Evolutionary conservation across 768 basidiomycete genomes (phyloP).

Genomic region (Polyporus arcularius): DNA sequence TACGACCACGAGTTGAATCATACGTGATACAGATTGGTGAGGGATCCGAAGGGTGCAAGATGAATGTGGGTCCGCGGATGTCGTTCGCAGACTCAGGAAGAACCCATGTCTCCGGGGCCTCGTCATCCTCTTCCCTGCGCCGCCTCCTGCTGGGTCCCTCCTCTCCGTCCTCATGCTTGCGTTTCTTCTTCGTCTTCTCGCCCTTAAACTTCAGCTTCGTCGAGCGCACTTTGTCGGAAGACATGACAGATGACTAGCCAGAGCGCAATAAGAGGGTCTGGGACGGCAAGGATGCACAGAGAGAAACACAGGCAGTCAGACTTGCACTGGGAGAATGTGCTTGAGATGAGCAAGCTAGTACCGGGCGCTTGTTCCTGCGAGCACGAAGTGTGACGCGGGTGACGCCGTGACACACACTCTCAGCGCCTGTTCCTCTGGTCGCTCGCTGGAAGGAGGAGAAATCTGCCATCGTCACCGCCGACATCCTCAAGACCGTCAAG

Average conservation of each 20-base stretch:
- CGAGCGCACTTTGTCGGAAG: conserved; percentile 56
- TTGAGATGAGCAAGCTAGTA: background rate
- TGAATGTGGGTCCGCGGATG: conserved; percentile 87
- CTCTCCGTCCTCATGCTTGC: conserved; percentile 59
- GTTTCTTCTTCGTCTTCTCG: conserved; percentile 82
- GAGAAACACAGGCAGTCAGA: background rate
- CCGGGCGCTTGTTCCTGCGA: conserved; percentile 1
- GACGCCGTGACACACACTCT: conserved; percentile 18
- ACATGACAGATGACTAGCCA: conserved; percentile 25
- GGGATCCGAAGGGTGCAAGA: conserved; percentile 80
- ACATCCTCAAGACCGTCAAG: conserved; percentile 57
- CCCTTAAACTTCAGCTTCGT: conserved; percentile 89
- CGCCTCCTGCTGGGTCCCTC: conserved; percentile 48
- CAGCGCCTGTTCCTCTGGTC: conserved; percentile 11
- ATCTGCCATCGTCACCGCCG: conserved; percentile 41
- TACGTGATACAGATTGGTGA: conserved; percentile 76
- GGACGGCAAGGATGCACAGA: too few relatives aligned
- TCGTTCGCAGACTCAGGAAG: conserved; percentile 68
- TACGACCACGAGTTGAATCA: conserved; percentile 71
- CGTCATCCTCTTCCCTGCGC: conserved; percentile 59
- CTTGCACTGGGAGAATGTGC: conserved; percentile 31
- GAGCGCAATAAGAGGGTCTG: too few relatives aligned
- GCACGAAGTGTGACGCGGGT: background rate
- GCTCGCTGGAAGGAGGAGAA: conserved; percentile 7
- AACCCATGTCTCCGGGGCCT: conserved; percentile 78